phyloP scores from a whole-genome alignment of 2,329 filamentous ascomycete species.

The Cladosporium phlei region DNA sequence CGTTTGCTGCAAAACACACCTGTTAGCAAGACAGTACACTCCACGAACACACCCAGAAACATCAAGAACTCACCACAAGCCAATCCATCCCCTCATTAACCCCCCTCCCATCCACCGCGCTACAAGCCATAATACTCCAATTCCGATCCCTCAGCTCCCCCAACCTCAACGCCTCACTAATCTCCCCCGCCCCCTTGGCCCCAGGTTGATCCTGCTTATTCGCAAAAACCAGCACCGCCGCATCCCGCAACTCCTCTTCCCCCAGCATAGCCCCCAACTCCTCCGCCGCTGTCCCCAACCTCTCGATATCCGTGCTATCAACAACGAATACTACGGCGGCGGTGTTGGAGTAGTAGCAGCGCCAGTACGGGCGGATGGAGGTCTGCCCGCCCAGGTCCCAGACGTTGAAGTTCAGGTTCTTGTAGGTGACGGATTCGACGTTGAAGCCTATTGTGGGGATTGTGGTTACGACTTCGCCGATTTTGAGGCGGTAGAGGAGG shows the following conservation, averaged over 20 bases:
- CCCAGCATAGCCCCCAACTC: constrained; percentile 93
- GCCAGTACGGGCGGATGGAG: constrained; percentile 97
- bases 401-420: constrained; percentile 97
- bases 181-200: constrained; percentile 92
- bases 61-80: constrained; percentile 69
- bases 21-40: not conserved
- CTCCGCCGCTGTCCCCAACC: constrained; percentile 84
- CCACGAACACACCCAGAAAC: not conserved
- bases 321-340: constrained; percentile 98
- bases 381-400: constrained; percentile 98
- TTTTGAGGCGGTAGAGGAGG: constrained; percentile 88
- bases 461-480: constrained; percentile 97
- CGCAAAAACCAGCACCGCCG: constrained; percentile 87
- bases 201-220: constrained; percentile 99
- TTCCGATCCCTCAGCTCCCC: constrained; percentile 92
- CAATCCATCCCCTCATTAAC: constrained; percentile 99
- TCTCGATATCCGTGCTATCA: constrained; percentile 95
- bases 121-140: constrained; percentile 98
- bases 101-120: constrained; percentile 89
- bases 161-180: constrained; percentile 84
- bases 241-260: constrained; percentile 93
- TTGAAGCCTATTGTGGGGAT: constrained; percentile 99
- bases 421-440: constrained; percentile 97
- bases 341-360: constrained; percentile 98
- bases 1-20: constrained; percentile 9